phyloP scores from a whole-genome alignment of 768 basidiomycete genomes.

The Trametes gibbosa region DNA sequence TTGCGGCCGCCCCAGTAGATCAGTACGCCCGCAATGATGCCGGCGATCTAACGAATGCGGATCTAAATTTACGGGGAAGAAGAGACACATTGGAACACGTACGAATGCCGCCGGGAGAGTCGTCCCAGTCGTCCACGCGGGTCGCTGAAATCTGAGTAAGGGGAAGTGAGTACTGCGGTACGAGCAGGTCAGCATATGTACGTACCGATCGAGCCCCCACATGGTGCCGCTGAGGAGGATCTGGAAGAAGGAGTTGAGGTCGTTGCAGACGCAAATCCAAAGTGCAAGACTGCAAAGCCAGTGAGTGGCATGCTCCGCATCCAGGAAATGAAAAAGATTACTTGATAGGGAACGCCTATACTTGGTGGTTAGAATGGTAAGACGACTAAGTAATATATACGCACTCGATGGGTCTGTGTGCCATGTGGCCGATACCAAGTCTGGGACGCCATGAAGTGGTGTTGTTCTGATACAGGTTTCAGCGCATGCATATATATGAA shows the following conservation, averaged over 20 bases:
- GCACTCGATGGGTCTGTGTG: slow-evolving; percentile 72
- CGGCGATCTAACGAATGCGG: slow-evolving; percentile 31
- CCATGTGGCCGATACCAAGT: slow-evolving; percentile 89
- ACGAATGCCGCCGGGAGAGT: slow-evolving; percentile 75
- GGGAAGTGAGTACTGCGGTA: neutral
- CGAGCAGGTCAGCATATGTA: neutral
- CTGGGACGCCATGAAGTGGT: slow-evolving; percentile 64
- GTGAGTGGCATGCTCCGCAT: neutral
- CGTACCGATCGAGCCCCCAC: slow-evolving; percentile 74
- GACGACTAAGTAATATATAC: slow-evolving; percentile 12
- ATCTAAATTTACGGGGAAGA: neutral
- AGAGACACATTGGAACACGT: slow-evolving; percentile 36
- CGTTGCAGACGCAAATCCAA: slow-evolving; percentile 67
- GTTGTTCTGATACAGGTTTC: slow-evolving; percentile 48
- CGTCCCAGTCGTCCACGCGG: slow-evolving; percentile 63
- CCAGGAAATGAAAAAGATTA: slow-evolving; percentile 24
- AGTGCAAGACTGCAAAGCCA: slow-evolving; percentile 51
- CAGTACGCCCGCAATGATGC: slow-evolving; percentile 67
- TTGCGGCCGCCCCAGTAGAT: slow-evolving; percentile 73
- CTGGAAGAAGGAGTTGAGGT: slow-evolving; percentile 82
- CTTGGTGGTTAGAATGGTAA: slow-evolving; percentile 32
- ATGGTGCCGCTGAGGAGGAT: slow-evolving; percentile 70
- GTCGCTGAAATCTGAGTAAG: slow-evolving; percentile 52
- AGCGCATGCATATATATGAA: neutral
- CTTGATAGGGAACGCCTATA: slow-evolving; percentile 69